phyloP scores from a whole-genome alignment of 495 filamentous ascomycete genomes.

The Podospora sp. region DNA sequence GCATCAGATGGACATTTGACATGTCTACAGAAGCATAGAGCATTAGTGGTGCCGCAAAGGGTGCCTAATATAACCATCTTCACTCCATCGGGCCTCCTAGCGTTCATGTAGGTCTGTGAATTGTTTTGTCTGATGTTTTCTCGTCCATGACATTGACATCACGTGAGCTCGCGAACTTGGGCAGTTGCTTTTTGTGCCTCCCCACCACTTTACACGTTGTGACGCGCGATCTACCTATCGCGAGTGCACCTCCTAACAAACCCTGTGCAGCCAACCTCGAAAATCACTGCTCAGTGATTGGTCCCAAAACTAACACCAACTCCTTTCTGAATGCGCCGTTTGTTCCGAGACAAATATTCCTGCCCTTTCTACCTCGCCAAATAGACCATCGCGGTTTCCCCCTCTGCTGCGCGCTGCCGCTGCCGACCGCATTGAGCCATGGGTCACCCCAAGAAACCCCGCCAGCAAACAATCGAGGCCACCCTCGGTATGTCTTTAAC shows the following conservation, averaged over 20 bases:
- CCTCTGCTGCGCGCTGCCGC: background rate
- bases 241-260: too few species aligned
- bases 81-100: background rate
- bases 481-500: slow-evolving; percentile 5
- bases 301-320: background rate
- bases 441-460: background rate
- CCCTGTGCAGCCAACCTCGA: too few species aligned
- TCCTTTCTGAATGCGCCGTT: background rate
- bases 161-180: slow-evolving; percentile 4
- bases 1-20: background rate
- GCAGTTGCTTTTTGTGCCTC: background rate
- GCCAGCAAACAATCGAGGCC: slow-evolving; percentile 15
- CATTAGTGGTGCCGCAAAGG: background rate
- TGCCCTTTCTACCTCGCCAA: background rate
- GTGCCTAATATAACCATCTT: slow-evolving; percentile 8
- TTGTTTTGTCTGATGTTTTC: background rate
- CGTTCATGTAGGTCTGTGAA: background rate
- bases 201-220: slow-evolving; percentile 2
- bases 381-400: background rate
- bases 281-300: too few species aligned
- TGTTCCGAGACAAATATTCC: too few species aligned
- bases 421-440: background rate
- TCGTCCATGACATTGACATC: background rate
- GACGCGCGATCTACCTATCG: background rate
- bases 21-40: background rate